Conservation (phyloP, 768 basidiomycete genomes). For the Termitomyces titanicus region DNA sequence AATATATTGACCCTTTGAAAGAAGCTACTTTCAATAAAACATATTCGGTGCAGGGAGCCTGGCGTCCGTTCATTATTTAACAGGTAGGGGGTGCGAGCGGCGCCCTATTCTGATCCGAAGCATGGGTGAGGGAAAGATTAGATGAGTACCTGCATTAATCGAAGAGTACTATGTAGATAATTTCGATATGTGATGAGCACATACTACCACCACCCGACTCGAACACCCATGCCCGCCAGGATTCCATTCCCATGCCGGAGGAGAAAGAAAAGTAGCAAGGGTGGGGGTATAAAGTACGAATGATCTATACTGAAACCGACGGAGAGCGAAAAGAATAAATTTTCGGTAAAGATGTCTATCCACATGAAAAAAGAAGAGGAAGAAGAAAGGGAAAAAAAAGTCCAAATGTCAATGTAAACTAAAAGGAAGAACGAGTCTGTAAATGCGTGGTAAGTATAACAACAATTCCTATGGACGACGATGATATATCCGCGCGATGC, state of each 20-base stretch:
- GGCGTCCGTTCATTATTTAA: too few relatives aligned
- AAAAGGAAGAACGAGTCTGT: neutral
- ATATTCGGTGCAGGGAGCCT: too few relatives aligned
- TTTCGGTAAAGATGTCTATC: neutral
- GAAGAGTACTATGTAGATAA: slow-evolving; percentile 1
- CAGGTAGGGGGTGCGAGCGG: too few relatives aligned
- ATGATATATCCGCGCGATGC: neutral
- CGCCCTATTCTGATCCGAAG: too few relatives aligned
- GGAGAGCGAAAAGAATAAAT: neutral
- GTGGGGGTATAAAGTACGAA: too few relatives aligned
- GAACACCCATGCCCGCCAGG: neutral
- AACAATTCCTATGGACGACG: neutral
- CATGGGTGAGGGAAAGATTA: neutral
- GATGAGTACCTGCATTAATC: neutral
- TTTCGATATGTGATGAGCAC: neutral
- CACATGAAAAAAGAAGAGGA: neutral
- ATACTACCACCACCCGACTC: neutral
- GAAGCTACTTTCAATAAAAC: too few relatives aligned
- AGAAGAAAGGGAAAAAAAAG: neutral
- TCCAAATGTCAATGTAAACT: neutral
- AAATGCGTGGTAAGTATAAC: neutral
- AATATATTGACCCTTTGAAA: too few relatives aligned
- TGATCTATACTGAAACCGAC: neutral
- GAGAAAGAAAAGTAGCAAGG: neutral
- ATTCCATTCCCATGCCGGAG: neutral